A percentile compares a stretch with the other conserved stretches of the same genome.
Evolutionary conservation across 148 eudicot species (phyloP).

Genomic region (Rhododendron griersonianum): DNA sequence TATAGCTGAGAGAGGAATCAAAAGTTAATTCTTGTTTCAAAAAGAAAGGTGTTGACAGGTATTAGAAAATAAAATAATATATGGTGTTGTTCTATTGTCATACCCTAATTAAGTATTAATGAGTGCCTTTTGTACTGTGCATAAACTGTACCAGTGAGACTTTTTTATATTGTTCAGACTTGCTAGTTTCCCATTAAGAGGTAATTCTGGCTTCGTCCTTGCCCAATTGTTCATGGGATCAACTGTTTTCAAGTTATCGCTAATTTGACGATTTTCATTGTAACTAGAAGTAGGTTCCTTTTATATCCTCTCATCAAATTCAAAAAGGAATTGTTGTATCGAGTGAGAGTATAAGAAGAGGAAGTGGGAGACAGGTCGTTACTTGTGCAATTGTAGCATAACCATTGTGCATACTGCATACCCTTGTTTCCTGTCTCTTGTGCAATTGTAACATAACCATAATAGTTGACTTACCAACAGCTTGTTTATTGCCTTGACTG

Average conservation of each 20-base stretch:
- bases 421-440: background rate
- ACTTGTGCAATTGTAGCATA: constrained; percentile 2
- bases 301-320: background rate
- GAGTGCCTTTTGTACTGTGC: no score
- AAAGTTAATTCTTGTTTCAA: no score
- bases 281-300: constrained; percentile 18
- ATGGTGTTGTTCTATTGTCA: no score
- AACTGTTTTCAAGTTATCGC: no score
- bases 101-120: background rate
- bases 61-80: no score
- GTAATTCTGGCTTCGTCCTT: no score
- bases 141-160: no score
- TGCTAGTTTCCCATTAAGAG: no score
- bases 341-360: background rate
- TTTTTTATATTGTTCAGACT: no score
- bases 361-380: background rate
- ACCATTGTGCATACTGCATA: background rate
- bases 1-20: no score
- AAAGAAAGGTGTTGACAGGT: no score
- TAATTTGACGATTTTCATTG: constrained; percentile 24
- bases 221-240: no score
- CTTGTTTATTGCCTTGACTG: background rate
- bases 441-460: background rate
- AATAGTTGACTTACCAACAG: background rate
- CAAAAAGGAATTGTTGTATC: constrained; percentile 4